Evolutionary conservation across 2,329 filamentous ascomycete genomes (phyloP).

Genomic region (Dactylellina drechsleri): DNA sequence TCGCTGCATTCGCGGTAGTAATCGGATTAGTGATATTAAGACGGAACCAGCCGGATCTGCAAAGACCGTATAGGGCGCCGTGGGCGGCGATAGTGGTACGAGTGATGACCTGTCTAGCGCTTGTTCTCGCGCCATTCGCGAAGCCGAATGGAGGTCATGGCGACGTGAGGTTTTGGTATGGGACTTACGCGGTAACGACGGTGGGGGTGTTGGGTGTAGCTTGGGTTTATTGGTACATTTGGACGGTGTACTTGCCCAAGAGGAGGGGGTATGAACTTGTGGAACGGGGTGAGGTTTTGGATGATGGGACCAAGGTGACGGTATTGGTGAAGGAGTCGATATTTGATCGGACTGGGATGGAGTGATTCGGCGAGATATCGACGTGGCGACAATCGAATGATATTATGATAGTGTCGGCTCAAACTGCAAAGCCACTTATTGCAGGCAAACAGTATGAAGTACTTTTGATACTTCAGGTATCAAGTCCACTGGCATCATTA

Average conservation of each 20-base stretch:
- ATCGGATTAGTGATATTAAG: slow-evolving; percentile 70
- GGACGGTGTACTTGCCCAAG: slow-evolving; percentile 71
- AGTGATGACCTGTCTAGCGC: slow-evolving; percentile 35
- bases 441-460: no score
- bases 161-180: slow-evolving; percentile 52
- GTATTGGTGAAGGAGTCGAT: slow-evolving; percentile 63
- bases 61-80: slow-evolving; percentile 65
- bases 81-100: slow-evolving; percentile 63
- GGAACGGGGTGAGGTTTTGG: slow-evolving; percentile 70
- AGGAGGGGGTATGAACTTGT: slow-evolving; percentile 71
- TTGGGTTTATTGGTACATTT: slow-evolving; percentile 75
- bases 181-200: slow-evolving; percentile 36
- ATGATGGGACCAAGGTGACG: slow-evolving; percentile 75
- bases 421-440: no score
- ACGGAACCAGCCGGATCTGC: slow-evolving; percentile 62
- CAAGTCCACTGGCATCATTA: not conserved
- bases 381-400: no score
- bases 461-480: not conserved
- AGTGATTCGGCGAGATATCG: not conserved
- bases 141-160: slow-evolving; percentile 37
- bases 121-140: slow-evolving; percentile 43
- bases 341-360: slow-evolving; percentile 10
- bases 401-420: no score
- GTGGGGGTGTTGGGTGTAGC: slow-evolving; percentile 66
- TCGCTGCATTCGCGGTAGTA: slow-evolving; percentile 38